phyloP scores from a whole-genome alignment of 352 stramenopile species.

The Globisporangium solare region DNA sequence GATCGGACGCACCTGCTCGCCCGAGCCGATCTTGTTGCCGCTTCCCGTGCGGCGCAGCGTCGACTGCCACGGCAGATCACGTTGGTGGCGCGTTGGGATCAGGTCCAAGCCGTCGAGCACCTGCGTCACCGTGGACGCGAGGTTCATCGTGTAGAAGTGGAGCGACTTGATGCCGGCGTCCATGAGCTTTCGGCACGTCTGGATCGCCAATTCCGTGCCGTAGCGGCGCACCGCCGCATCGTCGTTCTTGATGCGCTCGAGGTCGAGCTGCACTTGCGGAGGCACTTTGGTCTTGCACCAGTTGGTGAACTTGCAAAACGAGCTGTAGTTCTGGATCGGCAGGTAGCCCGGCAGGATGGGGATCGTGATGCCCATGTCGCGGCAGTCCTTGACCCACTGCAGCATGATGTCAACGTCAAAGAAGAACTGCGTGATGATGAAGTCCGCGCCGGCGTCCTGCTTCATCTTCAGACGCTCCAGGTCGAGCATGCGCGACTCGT shows the following conservation, averaged over 20 bases:
- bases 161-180: conserved; percentile 70
- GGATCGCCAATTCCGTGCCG: conserved; percentile 91
- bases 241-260: conserved; percentile 92
- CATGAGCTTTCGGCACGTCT: conserved; percentile 91
- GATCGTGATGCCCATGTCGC: conserved; percentile 89
- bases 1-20: conserved; percentile 93
- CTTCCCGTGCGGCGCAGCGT: conserved; percentile 57
- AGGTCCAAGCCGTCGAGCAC: conserved; percentile 80
- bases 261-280: conserved; percentile 63
- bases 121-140: conserved; percentile 82
- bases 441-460: conserved; percentile 95
- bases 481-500: conserved; percentile 80
- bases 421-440: conserved; percentile 99
- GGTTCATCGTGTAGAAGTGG: conserved; percentile 96
- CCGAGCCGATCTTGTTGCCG: conserved; percentile 56
- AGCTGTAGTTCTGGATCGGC: conserved; percentile 91
- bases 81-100: conserved; percentile 51
- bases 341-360: conserved; percentile 94
- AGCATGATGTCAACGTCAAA: conserved; percentile 97
- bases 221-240: conserved; percentile 91
- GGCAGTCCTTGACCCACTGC: conserved; percentile 93
- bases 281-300: conserved; percentile 97
- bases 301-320: conserved; percentile 97
- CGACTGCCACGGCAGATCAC: conserved; percentile 69
- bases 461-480: conserved; percentile 98